Evolutionary conservation across 2,329 filamentous ascomycete species (phyloP).

Genomic region (Rhynchosporium agropyri): DNA sequence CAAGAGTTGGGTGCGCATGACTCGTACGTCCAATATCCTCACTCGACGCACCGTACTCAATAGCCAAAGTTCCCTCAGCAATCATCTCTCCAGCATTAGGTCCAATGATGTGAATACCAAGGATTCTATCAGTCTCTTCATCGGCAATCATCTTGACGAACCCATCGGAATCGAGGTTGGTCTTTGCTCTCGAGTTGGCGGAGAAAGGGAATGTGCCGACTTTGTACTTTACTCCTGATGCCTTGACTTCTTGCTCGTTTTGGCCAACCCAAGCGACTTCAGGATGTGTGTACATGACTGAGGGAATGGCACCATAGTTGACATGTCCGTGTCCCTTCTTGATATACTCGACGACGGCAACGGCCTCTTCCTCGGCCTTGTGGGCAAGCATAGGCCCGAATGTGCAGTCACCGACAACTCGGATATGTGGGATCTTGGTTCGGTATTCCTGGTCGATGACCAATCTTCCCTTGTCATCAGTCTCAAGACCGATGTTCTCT

Average conservation of each 20-base stretch:
- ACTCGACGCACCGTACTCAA: conserved; percentile 94
- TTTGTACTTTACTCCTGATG: conserved; percentile 86
- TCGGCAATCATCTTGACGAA: conserved; percentile 97
- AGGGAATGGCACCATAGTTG: conserved; percentile 97
- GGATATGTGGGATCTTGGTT: conserved; percentile 96
- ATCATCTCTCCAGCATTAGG: conserved; percentile 99
- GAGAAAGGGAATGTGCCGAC: conserved; percentile 95
- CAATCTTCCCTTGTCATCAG: conserved; percentile 89
- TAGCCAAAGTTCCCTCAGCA: conserved; percentile 89
- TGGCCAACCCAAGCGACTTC: conserved; percentile 99
- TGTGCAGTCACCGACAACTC: conserved; percentile 92
- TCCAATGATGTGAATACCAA: conserved; percentile 96
- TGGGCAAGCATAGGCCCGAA: conserved; percentile 99
- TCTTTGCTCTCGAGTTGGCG: conserved; percentile 98
- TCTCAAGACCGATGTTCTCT: conserved; percentile 90
- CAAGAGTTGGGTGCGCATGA: conserved; percentile 85
- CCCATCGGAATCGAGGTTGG: conserved; percentile 93
- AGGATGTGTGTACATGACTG: conserved; percentile 99
- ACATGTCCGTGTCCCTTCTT: conserved; percentile 98
- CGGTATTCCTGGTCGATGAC: conserved; percentile 99
- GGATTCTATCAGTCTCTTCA: conserved; percentile 91
- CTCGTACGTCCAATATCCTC: conserved; percentile 95
- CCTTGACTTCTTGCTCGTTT: conserved; percentile 95
- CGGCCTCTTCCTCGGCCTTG: conserved; percentile 98
- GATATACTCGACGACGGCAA: conserved; percentile 94